Evolutionary conservation across 768 basidiomycete species (phyloP).

Genomic region (Russula compacta): DNA sequence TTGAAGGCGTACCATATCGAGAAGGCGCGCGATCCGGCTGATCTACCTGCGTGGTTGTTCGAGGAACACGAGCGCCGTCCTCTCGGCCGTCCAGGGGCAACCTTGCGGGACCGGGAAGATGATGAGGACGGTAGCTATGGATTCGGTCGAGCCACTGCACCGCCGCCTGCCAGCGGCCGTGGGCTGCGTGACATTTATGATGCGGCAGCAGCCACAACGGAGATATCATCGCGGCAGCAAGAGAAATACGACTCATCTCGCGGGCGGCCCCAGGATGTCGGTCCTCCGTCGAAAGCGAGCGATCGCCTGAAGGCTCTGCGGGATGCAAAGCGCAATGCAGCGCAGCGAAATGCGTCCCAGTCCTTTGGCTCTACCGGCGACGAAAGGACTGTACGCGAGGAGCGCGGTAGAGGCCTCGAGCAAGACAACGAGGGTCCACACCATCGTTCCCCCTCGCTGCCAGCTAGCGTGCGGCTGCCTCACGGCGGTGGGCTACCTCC

Average conservation of each 20-base stretch:
- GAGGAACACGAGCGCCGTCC: constrained; percentile 43
- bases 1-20: constrained; percentile 62
- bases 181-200: constrained; percentile 34
- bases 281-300: constrained; percentile 30
- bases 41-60: constrained; percentile 62
- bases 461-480: not conserved
- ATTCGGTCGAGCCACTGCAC: constrained; percentile 14
- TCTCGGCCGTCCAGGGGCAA: constrained; percentile 19
- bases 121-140: constrained; percentile 15
- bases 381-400: not conserved
- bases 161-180: constrained; percentile 18
- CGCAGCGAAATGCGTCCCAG: not conserved
- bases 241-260: not conserved
- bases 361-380: not conserved
- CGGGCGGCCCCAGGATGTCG: not conserved
- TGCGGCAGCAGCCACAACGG: constrained; percentile 19
- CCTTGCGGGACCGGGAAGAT: constrained; percentile 9
- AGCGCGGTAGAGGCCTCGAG: not conserved
- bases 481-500: not conserved
- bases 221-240: not conserved
- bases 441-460: constrained; percentile 2
- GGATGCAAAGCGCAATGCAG: constrained; percentile 37
- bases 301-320: constrained; percentile 44
- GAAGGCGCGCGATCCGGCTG: constrained; percentile 45
- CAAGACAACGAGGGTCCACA: not conserved